Evolutionary conservation across 768 basidiomycete genomes (phyloP), one percentile per base, ranked within the genome.

Genomic region (Candolleomyces eurysporus): DNA sequence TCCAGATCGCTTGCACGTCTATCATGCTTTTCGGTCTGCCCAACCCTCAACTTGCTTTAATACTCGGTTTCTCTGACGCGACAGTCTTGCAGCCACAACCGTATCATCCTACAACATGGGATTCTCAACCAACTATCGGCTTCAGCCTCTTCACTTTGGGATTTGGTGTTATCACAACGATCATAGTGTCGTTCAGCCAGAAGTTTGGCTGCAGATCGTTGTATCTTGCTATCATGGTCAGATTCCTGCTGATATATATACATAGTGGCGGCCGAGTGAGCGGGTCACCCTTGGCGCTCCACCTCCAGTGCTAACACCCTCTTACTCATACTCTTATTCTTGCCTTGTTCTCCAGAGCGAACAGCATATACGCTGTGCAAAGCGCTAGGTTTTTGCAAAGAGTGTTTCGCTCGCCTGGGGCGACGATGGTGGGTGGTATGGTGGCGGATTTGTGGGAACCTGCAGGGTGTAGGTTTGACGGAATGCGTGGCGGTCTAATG

Each of bases 351-450:
- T 26, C 2, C 26, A 83, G 80, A 60, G 72, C 73, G 56, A 79
- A 72, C 55, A 81, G 84, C 73, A 73, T 91, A 21, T 80, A 84
- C 57, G 86, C 84, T 0, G 86, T 91, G n/a, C 79, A 89, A 43
- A 60, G 87, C 58, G 85, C 80, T 0, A 82, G 89, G n/a, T 83
- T 90, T 62, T 67, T 91, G 1, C 79, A 84, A 60, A 89, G 89
- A 8, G 81, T 81, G 0, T 87, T 85, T 67, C 88, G 84, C 7
- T 89, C 88, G 10, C 89, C 88, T 0, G 86, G 84, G 36, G 80
- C 88, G 0, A 87, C 87, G 0, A 86, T 90, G 79, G 89, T 90
- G 21, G 87, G 87, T 22, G 89, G 89, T n/a, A 88, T 85, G 2
- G 81, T 89, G 26, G 83, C 86, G 46, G 89, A 90, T 68, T 84